Evolutionary conservation across 1,284 basidiomycete genomes (phyloP).

Genomic region (Ceratobasidium sp.): DNA sequence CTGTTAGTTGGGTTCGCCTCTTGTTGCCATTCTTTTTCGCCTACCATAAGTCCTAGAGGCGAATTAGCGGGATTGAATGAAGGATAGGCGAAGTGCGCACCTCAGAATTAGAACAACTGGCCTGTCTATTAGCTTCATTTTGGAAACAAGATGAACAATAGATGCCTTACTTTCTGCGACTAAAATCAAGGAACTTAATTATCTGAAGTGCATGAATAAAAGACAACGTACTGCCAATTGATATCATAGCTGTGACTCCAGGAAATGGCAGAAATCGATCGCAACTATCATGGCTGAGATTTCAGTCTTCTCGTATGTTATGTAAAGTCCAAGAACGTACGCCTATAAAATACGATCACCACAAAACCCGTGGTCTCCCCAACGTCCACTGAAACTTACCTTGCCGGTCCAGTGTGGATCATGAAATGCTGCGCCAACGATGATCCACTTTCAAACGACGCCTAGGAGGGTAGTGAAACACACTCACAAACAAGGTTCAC

Average conservation of each 20-base stretch:
- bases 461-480: not conserved
- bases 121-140: not conserved
- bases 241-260: constrained; percentile 27
- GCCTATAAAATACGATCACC: not conserved
- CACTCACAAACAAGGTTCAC: constrained; percentile 40
- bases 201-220: not conserved
- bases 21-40: no score
- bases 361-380: not conserved
- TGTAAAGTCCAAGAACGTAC: constrained; percentile 1
- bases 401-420: constrained; percentile 25
- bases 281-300: not conserved
- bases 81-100: not conserved
- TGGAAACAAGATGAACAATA: not conserved
- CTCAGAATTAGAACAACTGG: constrained; percentile 32
- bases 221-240: constrained; percentile 19
- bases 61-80: not conserved
- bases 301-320: not conserved
- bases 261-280: constrained; percentile 20
- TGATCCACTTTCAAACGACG: not conserved
- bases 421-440: constrained; percentile 16
- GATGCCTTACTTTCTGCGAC: constrained; percentile 35
- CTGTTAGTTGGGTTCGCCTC: not conserved
- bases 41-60: constrained; percentile 32
- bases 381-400: not conserved
- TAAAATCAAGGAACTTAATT: not conserved